phyloP scores from a whole-genome alignment of 2,329 filamentous ascomycete species.

The Rhynchosporium graminicola region DNA sequence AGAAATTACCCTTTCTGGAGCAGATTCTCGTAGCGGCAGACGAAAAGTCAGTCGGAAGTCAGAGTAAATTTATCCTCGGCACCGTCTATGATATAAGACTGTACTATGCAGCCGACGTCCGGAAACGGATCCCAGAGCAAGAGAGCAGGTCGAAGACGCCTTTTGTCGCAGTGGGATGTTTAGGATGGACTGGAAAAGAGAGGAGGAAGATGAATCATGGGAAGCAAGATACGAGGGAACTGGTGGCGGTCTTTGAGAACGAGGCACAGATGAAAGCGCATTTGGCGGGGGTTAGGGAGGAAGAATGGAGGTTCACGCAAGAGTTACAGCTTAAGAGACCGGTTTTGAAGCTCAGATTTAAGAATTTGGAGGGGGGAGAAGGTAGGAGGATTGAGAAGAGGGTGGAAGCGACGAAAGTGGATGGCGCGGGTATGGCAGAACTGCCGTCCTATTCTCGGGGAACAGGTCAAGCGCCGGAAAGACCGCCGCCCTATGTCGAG shows the following conservation, averaged over 20 bases:
- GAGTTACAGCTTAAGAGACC: constrained; percentile 15
- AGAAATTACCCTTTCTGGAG: constrained; percentile 22
- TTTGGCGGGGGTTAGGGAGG: constrained; percentile 21
- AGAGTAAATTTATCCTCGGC: constrained; percentile 29
- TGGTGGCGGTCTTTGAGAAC: constrained; percentile 29
- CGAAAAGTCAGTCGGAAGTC: constrained; percentile 31
- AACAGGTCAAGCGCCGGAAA: neutral
- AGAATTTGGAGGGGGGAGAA: neutral
- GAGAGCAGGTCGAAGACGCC: constrained; percentile 17
- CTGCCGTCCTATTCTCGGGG: neutral
- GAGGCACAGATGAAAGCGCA: constrained; percentile 28
- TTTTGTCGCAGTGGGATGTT: constrained; percentile 31
- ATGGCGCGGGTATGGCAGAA: neutral
- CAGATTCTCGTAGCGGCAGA: constrained; percentile 30
- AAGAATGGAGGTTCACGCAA: constrained; percentile 29
- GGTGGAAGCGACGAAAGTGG: neutral
- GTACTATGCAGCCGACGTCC: constrained; percentile 24
- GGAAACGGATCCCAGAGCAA: neutral
- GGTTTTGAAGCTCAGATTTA: constrained; percentile 17
- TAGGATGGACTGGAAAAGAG: constrained; percentile 31
- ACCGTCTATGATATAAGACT: constrained; percentile 31
- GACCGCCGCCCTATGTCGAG: neutral
- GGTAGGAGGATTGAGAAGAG: neutral
- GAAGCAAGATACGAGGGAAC: constrained; percentile 26
- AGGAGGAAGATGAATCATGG: constrained; percentile 25